Base-by-base conservation (phyloP, 306 rosid genomes). In the Pterocarpus macrocarpus region DNA sequence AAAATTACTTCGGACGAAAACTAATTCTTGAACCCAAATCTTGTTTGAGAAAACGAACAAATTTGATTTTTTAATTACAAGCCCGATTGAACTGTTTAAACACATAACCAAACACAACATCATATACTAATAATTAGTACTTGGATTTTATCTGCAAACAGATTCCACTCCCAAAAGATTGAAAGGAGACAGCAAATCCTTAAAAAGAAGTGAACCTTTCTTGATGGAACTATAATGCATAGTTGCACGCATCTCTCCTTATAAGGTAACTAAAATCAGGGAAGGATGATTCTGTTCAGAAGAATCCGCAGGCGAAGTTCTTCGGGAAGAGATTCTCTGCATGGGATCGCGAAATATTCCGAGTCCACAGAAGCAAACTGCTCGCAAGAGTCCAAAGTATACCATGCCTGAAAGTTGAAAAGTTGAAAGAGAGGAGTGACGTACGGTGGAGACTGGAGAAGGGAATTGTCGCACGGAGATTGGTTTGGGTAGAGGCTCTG, bases 291-390 rank as follows among this genome's bases (percentile, higher is more conserved):
- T 73, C 13, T 38, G 16, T 36, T 9, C 7, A 17, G 66, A 56
- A 30, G 28, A 75, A 22, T 4, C 1, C 12, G 41, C 43, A 13
- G 17, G 61, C 49, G 2, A 43, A 58, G 8, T 5, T 43, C 9
- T 43, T 43, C 9, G 47, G 47, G 4, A 43, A 59, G 12, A 59
- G 66, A 74, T 14, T 39, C 8, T 22, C 7, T 45, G 4, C 34
- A 75, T 75, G 63, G 80, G 62, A 63, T 64, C 71, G 56, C 50
- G 10, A 15, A 70, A 12, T 34, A 39, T 55, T 53, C 62, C 11
- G 52, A 34, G 73, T 7, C 44, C 44, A 39, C 7, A 39, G 44
- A 22, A 22, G 28, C 28, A 22, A 22, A 22, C 28, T 22, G 28
- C 28, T 0, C 28, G 28, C 28, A 22, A 43, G 47, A 73, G 22